Evolutionary conservation across 805 yeast species (phyloP).

Genomic region (Metschnikowia cubensis): DNA sequence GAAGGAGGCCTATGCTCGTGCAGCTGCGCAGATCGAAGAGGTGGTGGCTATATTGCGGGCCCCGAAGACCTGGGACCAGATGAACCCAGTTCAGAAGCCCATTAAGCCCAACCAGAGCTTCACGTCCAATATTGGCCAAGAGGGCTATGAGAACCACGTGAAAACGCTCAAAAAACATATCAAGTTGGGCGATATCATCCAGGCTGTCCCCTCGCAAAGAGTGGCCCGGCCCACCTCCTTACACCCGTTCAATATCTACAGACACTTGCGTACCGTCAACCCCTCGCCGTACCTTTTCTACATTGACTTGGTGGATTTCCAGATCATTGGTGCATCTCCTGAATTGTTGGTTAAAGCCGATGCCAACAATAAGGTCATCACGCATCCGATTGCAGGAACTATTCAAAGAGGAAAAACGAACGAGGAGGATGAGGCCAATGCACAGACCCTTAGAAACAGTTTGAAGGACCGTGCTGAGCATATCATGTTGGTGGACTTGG

Average conservation of each 20-base stretch:
- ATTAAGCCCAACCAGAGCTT: constrained; percentile 66
- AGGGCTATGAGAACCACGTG: constrained; percentile 88
- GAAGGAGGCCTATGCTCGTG: constrained; percentile 46
- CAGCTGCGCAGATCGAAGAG: constrained; percentile 54
- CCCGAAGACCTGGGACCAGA: constrained; percentile 38
- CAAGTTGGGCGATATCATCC: constrained; percentile 88
- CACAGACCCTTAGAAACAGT: constrained; percentile 66
- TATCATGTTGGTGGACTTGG: constrained; percentile 96
- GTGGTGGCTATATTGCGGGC: constrained; percentile 49
- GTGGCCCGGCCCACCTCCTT: constrained; percentile 91
- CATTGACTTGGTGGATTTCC: constrained; percentile 87
- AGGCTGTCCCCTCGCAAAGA: constrained; percentile 97
- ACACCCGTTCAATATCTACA: constrained; percentile 94
- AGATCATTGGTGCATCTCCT: constrained; percentile 96
- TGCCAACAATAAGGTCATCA: constrained; percentile 63
- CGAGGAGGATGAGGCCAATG: constrained; percentile 87
- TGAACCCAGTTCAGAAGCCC: constrained; percentile 71
- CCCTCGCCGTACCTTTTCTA: constrained; percentile 97
- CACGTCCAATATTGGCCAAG: constrained; percentile 87
- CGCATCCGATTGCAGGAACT: constrained; percentile 99
- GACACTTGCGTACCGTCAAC: constrained; percentile 91
- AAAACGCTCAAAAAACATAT: constrained; percentile 72
- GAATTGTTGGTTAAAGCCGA: constrained; percentile 87
- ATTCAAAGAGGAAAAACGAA: constrained; percentile 83
- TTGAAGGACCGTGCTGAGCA: constrained; percentile 96